Evolutionary conservation across 2,329 filamentous ascomycete species (phyloP).

Genomic region (Colletotrichum sp.): DNA sequence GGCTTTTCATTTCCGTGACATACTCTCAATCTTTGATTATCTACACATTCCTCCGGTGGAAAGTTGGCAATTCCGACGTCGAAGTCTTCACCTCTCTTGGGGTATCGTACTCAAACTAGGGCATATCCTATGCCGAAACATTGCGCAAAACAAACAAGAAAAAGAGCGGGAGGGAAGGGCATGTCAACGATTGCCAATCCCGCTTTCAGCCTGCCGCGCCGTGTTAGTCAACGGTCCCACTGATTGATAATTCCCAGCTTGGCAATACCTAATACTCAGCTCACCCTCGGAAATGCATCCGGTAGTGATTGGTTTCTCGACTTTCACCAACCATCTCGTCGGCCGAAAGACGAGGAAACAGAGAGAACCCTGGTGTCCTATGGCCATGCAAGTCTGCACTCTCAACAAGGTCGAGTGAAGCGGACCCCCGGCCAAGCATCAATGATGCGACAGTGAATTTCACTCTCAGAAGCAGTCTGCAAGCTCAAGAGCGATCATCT

Average conservation of each 20-base stretch:
- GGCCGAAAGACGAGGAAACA: background rate
- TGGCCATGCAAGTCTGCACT: background rate
- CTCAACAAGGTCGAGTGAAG: background rate
- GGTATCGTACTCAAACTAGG: background rate
- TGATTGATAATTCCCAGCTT: background rate
- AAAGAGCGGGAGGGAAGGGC: background rate
- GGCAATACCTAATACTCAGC: conserved; percentile 14
- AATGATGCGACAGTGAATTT: background rate
- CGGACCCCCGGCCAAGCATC: background rate
- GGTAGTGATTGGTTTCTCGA: background rate
- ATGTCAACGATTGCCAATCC: background rate
- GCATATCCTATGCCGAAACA: background rate
- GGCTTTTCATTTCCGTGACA: background rate
- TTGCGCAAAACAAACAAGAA: background rate
- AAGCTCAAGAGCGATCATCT: conserved; percentile 4
- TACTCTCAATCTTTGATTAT: background rate
- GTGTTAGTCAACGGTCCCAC: conserved; percentile 14
- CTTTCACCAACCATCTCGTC: background rate
- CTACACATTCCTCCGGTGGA: background rate
- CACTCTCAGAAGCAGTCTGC: background rate
- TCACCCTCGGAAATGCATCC: background rate
- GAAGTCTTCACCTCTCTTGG: background rate
- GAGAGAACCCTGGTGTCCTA: background rate
- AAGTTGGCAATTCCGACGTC: background rate
- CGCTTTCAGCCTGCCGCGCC: background rate